Evolutionary conservation across 805 yeast species (phyloP), one percentile per base, ranked within the genome.

Genomic region (Wickerhamomyces hampshirensis): DNA sequence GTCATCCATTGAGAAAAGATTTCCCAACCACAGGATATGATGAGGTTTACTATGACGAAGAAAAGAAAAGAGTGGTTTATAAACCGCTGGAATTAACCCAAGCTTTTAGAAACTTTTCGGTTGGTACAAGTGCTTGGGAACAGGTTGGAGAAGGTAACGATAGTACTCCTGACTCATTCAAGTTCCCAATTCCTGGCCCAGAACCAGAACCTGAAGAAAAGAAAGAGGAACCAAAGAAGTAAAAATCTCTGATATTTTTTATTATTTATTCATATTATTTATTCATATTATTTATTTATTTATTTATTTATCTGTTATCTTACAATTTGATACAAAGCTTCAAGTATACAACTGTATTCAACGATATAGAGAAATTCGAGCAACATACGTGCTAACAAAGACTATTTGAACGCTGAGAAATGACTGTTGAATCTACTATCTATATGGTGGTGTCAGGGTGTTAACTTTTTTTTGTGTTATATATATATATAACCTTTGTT

Each of bases 21-120:
- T 86, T 86, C 82, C 95, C 95, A 50, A 80, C 91, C 29, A 83
- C 93, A 28, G 95, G 95, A 38, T 86, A 84, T 66, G 84, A 93
- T 32, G 95, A 86, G 67, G 86, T 85, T 28, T 75, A 89, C 58
- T 86, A 84, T 64, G 95, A 86, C 62, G 87, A 85, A 59, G 95
- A 86, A 63, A 86, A 86, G 73, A 79, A 85, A 71, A 76, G 95
- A 59, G 79, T 86, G 38, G 85, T 86, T 14, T 86, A 86, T 62
- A 95, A 84, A 64, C 95, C 95, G 28, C 71, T 86, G 56, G 95
- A 86, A 68, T 71, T 86, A 59, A 84, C 95, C 23, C 95, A 86
- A 66, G 95, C 95, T 11, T 86, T 86, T 78, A 78, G 95, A 71
- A 83, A 84, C 69, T 86, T 86, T 67, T 69, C 84, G 18, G 94